phyloP scores from a whole-genome alignment of 257 asterid species.

The Nicotiana paniculata region DNA sequence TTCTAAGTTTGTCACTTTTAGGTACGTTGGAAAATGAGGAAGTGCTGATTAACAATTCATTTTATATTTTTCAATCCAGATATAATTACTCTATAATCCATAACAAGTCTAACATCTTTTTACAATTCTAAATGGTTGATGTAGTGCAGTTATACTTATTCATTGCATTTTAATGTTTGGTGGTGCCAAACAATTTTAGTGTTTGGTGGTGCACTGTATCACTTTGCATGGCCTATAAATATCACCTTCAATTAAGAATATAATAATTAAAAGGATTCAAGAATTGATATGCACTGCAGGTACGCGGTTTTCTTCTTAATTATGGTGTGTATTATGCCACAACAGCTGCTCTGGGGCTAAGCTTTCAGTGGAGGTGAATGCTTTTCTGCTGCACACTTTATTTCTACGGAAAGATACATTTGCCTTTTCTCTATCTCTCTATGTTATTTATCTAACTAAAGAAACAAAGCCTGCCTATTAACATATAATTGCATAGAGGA shows the following conservation, averaged over 20 bases:
- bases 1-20: neutral
- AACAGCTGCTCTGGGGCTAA: conserved; percentile 89
- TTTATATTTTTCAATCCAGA: neutral
- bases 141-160: neutral
- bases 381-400: neutral
- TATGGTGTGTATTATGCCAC: conserved; percentile 96
- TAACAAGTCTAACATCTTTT: neutral
- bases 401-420: neutral
- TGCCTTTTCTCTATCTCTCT: conserved; percentile 5
- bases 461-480: neutral
- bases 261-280: neutral
- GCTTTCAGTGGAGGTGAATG: conserved; percentile 86
- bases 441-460: neutral
- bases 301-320: conserved; percentile 92
- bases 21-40: neutral
- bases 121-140: neutral
- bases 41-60: neutral
- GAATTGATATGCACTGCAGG: conserved; percentile 36
- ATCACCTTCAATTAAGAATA: neutral
- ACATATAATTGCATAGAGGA: neutral
- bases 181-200: neutral
- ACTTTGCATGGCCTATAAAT: neutral
- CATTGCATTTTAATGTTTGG: neutral
- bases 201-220: neutral
- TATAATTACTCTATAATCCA: neutral